Evolutionary conservation across 164 flowering plant genomes (phyloP).

Genomic region (Tinospora cordifolia): DNA sequence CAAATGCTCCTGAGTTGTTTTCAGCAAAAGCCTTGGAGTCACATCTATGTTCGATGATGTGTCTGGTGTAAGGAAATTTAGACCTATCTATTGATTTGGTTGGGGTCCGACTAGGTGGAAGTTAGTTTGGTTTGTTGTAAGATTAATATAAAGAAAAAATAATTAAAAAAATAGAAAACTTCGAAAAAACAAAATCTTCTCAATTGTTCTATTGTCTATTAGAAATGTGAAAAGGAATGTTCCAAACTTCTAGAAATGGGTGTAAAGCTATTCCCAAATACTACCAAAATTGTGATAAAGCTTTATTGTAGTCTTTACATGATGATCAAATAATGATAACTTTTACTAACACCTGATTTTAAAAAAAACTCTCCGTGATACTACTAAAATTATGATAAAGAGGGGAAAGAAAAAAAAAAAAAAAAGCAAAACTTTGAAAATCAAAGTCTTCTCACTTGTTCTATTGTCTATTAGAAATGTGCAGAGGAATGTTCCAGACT

Average conservation of each 20-base stretch:
- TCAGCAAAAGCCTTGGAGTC: background rate
- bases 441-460: background rate
- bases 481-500: background rate
- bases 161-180: too few relatives aligned
- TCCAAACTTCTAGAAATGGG: background rate
- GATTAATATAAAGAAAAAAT: background rate
- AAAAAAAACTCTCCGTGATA: background rate
- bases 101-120: background rate
- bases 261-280: background rate
- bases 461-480: background rate
- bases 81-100: background rate
- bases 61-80: background rate
- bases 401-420: background rate
- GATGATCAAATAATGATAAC: too few relatives aligned
- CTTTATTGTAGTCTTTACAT: too few relatives aligned
- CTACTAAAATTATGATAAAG: too few relatives aligned
- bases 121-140: background rate
- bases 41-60: background rate
- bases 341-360: background rate
- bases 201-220: background rate
- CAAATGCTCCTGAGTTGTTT: background rate
- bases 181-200: background rate
- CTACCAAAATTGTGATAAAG: background rate
- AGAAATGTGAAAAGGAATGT: background rate
- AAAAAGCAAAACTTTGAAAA: background rate